Percentiles rank a stretch among this genome's conserved stretches.
phyloP scores from a whole-genome alignment of 2,329 filamentous ascomycete species.

The Beauveria rudraprayagi region DNA sequence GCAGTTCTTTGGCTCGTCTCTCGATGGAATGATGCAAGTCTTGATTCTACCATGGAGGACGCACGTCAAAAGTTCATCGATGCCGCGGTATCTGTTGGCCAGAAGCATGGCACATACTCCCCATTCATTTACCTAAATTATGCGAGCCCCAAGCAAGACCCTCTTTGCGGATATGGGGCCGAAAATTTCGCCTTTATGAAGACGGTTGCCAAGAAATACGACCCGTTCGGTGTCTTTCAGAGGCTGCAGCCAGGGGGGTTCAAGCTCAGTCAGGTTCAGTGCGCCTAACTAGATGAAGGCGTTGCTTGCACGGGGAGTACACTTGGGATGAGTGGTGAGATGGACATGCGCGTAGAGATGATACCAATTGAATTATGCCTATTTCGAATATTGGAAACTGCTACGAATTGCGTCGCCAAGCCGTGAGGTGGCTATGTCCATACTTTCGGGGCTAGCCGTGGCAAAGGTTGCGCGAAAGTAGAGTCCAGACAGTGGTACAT shows the following conservation, averaged over 20 bases:
- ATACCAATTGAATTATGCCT: background rate
- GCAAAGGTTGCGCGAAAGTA: constrained; percentile 91
- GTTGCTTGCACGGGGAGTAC: background rate
- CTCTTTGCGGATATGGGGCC: constrained; percentile 29
- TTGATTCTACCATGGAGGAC: constrained; percentile 8
- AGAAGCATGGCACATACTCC: constrained; percentile 7
- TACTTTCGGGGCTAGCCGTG: constrained; percentile 62
- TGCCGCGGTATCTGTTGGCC: background rate
- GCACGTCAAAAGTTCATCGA: constrained; percentile 7
- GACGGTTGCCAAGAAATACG: constrained; percentile 23
- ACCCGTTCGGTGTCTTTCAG: constrained; percentile 26
- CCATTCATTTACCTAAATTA: constrained; percentile 34
- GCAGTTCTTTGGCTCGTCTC: constrained; percentile 12
- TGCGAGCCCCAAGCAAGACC: constrained; percentile 28
- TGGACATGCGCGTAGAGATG: background rate
- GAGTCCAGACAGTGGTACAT: constrained; percentile 52
- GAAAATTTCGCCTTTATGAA: constrained; percentile 26
- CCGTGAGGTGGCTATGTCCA: constrained; percentile 63
- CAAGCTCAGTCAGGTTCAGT: constrained; percentile 14
- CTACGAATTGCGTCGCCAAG: constrained; percentile 68
- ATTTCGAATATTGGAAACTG: background rate
- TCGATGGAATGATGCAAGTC: constrained; percentile 11
- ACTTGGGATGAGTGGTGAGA: background rate
- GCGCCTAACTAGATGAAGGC: background rate
- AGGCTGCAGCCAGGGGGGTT: constrained; percentile 22